These are phyloP conservation scores for Saccharomyces hybrid DNA, from an alignment of 1,139 yeast genomes.

Conservation along the genomic window DNA sequence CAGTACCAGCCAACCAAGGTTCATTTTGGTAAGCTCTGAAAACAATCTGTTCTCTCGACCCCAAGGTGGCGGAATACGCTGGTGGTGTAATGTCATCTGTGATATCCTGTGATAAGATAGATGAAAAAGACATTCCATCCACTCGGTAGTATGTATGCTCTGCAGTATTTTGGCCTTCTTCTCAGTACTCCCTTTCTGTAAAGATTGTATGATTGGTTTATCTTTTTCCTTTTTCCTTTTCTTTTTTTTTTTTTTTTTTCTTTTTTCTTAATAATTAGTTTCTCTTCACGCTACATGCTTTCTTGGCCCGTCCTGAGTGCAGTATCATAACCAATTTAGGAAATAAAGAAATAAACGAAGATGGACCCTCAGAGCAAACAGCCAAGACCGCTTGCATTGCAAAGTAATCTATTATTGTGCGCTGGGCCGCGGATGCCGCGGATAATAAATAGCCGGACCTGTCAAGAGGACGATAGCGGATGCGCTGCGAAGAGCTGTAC, in stretches of 20 bases:
- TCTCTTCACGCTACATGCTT: neutral
- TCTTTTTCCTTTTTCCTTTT: neutral
- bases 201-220: neutral
- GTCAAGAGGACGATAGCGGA: neutral
- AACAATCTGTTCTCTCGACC: conserved; percentile 14
- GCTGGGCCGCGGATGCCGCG: neutral
- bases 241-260: neutral
- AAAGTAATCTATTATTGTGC: neutral
- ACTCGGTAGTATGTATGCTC: neutral
- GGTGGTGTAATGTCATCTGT: conserved; percentile 2
- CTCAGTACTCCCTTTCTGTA: neutral
- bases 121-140: conserved; percentile 3
- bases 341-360: neutral
- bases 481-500: neutral
- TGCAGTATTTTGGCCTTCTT: neutral
- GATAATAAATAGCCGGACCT: neutral
- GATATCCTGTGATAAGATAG: conserved; percentile 18
- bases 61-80: neutral
- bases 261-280: neutral
- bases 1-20: conserved; percentile 17
- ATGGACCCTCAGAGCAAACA: neutral
- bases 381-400: neutral
- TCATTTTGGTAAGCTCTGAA: conserved; percentile 19
- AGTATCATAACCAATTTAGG: neutral
- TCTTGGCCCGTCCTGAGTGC: neutral